Evolutionary conservation across 495 filamentous ascomycete species (phyloP).

Genomic region (Oleoguttula mirabilis): DNA sequence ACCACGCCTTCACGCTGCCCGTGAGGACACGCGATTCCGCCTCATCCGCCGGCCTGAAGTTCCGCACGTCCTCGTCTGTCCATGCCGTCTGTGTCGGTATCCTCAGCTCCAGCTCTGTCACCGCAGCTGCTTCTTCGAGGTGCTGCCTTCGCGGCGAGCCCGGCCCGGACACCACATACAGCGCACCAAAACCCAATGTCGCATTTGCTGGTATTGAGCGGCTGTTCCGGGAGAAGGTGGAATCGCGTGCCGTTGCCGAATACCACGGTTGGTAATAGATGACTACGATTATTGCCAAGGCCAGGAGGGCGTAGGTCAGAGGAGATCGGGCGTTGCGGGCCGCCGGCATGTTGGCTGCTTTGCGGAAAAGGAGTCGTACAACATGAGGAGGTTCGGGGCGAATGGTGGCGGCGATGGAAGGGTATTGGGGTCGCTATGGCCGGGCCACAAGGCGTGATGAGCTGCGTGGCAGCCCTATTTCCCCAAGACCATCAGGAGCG

Average conservation of each 20-base stretch:
- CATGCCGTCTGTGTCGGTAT: constrained; percentile 27
- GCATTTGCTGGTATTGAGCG: constrained; percentile 18
- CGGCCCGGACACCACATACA: constrained; percentile 25
- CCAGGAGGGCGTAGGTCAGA: not conserved
- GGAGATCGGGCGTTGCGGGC: not conserved
- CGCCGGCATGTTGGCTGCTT: not conserved
- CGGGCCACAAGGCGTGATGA: too few species aligned
- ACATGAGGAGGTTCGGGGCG: too few species aligned
- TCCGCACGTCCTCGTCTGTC: constrained; percentile 25
- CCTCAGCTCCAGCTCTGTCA: constrained; percentile 26
- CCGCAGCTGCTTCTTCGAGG: constrained; percentile 25
- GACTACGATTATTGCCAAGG: not conserved
- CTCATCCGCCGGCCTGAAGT: constrained; percentile 13
- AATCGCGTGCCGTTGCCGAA: not conserved
- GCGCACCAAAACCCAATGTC: constrained; percentile 25
- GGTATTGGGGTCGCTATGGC: too few species aligned
- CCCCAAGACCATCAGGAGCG: too few species aligned
- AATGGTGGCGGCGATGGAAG: too few species aligned
- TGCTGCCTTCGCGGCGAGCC: constrained; percentile 18
- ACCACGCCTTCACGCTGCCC: constrained; percentile 27
- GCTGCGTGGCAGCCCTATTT: too few species aligned
- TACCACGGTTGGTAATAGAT: not conserved
- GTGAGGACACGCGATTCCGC: constrained; percentile 12
- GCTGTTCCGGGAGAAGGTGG: not conserved
- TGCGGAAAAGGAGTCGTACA: too few species aligned